A percentile compares a stretch with the other conserved stretches of the same genome.
Evolutionary conservation across 164 flowering plant species (phyloP).

Genomic region (Litsea cubeba): DNA sequence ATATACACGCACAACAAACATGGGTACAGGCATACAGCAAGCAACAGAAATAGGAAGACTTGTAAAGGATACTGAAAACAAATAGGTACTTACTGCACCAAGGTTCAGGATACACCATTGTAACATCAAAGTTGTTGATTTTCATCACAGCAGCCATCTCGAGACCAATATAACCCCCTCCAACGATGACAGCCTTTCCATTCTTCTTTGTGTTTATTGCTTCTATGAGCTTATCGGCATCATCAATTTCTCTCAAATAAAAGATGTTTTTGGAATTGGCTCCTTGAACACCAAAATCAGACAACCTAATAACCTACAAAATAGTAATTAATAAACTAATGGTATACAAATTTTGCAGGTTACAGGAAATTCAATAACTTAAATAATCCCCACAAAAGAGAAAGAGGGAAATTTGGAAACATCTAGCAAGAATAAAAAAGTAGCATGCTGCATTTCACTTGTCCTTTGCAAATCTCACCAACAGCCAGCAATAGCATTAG

Average conservation of each 20-base stretch:
- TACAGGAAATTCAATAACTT: not conserved
- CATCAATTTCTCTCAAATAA: constrained; percentile 92
- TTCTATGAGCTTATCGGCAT: constrained; percentile 82
- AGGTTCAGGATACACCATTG: constrained; percentile 95
- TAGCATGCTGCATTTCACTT: not conserved
- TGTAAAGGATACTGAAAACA: not conserved
- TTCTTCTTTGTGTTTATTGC: constrained; percentile 71
- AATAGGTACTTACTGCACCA: constrained; percentile 92
- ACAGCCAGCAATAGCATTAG: not conserved
- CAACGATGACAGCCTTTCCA: constrained; percentile 90
- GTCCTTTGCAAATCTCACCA: not conserved
- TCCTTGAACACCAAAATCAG: constrained; percentile 90
- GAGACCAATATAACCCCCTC: constrained; percentile 98
- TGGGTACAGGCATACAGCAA: too few relatives aligned
- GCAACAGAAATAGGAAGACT: not conserved
- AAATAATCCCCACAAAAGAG: not conserved
- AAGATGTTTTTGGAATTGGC: constrained; percentile 88
- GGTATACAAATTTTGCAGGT: not conserved
- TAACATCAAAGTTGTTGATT: constrained; percentile 75
- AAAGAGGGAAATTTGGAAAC: not conserved
- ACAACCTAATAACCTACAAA: constrained; percentile 70
- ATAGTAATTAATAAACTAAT: not conserved
- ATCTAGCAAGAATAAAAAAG: not conserved
- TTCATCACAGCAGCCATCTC: constrained; percentile 83
- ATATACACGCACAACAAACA: too few relatives aligned